These are phyloP conservation scores for Quercus parvula DNA, from an alignment of 306 rosid species.

Conservation along the genomic window DNA sequence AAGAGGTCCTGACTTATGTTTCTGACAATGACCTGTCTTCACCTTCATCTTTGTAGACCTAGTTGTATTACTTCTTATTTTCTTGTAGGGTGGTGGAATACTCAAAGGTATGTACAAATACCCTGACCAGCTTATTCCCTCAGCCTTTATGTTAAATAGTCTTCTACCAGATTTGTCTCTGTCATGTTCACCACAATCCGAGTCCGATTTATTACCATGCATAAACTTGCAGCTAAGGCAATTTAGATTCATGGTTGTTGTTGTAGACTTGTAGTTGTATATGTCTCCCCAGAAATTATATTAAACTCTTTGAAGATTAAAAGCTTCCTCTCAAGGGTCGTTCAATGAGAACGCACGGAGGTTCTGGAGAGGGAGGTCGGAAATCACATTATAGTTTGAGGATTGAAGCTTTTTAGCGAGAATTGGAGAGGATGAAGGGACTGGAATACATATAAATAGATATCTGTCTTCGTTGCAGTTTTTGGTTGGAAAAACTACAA, in stretches of 20 bases:
- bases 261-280: neutral
- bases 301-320: neutral
- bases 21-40: constrained; percentile 33
- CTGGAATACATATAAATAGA: constrained; percentile 1
- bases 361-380: constrained; percentile 12
- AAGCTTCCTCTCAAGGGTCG: constrained; percentile 2
- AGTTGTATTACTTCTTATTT: neutral
- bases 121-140: constrained; percentile 57
- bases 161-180: constrained; percentile 14
- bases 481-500: constrained; percentile 4
- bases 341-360: neutral
- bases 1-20: constrained; percentile 15
- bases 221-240: constrained; percentile 56
- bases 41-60: neutral
- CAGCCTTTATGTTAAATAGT: constrained; percentile 15
- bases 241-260: constrained; percentile 53
- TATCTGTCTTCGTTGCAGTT: neutral
- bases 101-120: constrained; percentile 9
- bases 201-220: constrained; percentile 39
- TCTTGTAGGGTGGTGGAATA: constrained; percentile 10
- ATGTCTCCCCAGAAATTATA: neutral
- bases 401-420: too few species aligned
- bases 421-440: constrained; percentile 4
- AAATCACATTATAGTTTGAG: too few species aligned
- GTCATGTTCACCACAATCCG: constrained; percentile 17